A percentile compares a stretch with the other conserved stretches of the same genome.
Conservation (phyloP, 345 rosid genomes). For the Hibiscus tridactylites region DNA sequence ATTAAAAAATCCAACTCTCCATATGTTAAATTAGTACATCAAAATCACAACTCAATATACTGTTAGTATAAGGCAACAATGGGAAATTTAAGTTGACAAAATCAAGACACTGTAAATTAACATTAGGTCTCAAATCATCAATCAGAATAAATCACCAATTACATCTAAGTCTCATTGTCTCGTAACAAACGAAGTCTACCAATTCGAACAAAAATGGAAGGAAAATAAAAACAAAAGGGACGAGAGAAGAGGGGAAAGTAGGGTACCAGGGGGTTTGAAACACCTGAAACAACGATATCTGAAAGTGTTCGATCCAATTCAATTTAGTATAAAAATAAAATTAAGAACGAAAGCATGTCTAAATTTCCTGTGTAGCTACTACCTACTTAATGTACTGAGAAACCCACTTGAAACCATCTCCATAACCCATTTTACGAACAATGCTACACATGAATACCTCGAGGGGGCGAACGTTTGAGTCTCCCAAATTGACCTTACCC, state of each 20-base stretch:
- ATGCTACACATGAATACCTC: slow-evolving; percentile 74
- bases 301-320: slow-evolving; percentile 5
- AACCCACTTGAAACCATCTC: slow-evolving; percentile 71
- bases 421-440: slow-evolving; percentile 70
- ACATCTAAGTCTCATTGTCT: neutral
- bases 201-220: neutral
- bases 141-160: neutral
- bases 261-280: neutral
- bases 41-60: no score
- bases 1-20: no score
- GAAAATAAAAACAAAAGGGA: neutral
- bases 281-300: neutral
- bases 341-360: slow-evolving; percentile 2
- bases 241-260: neutral
- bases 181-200: neutral
- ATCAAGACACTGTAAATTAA: neutral
- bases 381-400: slow-evolving; percentile 60
- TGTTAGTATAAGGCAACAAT: neutral
- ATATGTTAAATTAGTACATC: no score
- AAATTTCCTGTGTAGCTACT: slow-evolving; percentile 8
- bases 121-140: neutral
- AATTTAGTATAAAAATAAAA: slow-evolving; percentile 18
- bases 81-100: neutral
- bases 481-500: slow-evolving; percentile 45
- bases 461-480: slow-evolving; percentile 49